Evolutionary conservation across 108 stramenopile species (phyloP).

Genomic region (Pseudonitzschia pungens): DNA sequence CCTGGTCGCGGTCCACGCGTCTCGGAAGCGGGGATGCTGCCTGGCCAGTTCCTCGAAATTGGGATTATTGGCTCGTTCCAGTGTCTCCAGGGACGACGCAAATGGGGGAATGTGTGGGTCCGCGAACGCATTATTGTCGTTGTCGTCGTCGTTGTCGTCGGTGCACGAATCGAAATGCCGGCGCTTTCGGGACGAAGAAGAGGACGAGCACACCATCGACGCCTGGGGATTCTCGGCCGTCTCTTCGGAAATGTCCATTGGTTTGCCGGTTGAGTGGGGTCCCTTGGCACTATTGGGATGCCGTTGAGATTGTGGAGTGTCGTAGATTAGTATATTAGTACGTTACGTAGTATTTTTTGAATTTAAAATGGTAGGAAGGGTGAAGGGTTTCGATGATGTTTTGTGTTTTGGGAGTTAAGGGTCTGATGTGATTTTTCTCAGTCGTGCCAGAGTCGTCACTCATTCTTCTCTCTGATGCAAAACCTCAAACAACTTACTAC

Average conservation of each 20-base stretch:
- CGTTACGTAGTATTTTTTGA: too few species aligned
- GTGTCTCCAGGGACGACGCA: slow-evolving; percentile 21
- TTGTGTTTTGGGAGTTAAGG: background rate
- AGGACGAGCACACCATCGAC: background rate
- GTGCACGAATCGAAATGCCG: slow-evolving; percentile 29
- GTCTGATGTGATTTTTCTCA: background rate
- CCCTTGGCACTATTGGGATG: too few species aligned
- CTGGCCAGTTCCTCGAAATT: slow-evolving; percentile 69
- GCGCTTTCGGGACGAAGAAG: slow-evolving; percentile 23
- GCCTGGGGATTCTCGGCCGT: background rate
- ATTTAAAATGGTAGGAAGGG: too few species aligned
- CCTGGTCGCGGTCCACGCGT: slow-evolving; percentile 32
- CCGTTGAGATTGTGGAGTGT: too few species aligned
- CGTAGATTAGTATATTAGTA: too few species aligned
- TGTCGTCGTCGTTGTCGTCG: background rate
- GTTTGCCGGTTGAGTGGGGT: background rate
- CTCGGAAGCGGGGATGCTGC: slow-evolving; percentile 59
- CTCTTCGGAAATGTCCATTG: slow-evolving; percentile 2
- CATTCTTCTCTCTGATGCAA: too few species aligned
- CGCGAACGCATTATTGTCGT: too few species aligned
- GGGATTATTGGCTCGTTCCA: slow-evolving; percentile 29
- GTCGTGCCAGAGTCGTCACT: background rate
- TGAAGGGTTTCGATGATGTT: too few species aligned
- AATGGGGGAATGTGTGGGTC: too few species aligned
- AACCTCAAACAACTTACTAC: too few species aligned